Conservation (phyloP, 139 green algal genomes). For the Mychonastes homosphaera region DNA sequence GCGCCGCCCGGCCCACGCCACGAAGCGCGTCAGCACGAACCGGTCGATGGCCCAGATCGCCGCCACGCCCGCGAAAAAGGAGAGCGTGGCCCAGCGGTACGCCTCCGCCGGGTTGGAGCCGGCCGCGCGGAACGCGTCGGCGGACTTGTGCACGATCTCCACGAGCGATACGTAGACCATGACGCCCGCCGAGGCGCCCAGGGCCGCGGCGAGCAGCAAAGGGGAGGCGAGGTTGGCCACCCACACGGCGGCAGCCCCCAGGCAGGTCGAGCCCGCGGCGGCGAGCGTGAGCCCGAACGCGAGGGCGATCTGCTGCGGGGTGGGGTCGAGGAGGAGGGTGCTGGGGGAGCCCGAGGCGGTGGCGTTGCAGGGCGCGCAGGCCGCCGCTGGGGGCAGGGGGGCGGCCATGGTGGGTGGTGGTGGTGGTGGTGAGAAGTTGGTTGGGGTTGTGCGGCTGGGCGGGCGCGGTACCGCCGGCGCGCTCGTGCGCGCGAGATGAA, state of each 20-base stretch:
- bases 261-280: slow-evolving; percentile 38
- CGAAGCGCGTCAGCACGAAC: too few species aligned
- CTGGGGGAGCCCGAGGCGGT: too few species aligned
- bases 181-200: slow-evolving; percentile 51
- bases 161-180: slow-evolving; percentile 60
- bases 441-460: too few species aligned
- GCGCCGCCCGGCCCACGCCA: too few species aligned
- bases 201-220: slow-evolving; percentile 33
- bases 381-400: too few species aligned
- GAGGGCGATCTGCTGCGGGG: too few species aligned
- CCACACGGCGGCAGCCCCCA: slow-evolving; percentile 46
- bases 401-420: too few species aligned
- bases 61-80: slow-evolving; percentile 52
- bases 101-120: slow-evolving; percentile 19
- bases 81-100: slow-evolving; percentile 41
- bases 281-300: slow-evolving; percentile 53
- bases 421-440: too few species aligned
- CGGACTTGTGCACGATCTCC: slow-evolving; percentile 50
- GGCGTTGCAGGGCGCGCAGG: too few species aligned
- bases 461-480: too few species aligned
- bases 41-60: slow-evolving; percentile 35
- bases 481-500: too few species aligned
- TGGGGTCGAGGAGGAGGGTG: too few species aligned
- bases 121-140: slow-evolving; percentile 33
- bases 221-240: slow-evolving; percentile 36